phyloP scores from a whole-genome alignment of 306 rosid genomes.

The Pterocarpus santalinus region DNA sequence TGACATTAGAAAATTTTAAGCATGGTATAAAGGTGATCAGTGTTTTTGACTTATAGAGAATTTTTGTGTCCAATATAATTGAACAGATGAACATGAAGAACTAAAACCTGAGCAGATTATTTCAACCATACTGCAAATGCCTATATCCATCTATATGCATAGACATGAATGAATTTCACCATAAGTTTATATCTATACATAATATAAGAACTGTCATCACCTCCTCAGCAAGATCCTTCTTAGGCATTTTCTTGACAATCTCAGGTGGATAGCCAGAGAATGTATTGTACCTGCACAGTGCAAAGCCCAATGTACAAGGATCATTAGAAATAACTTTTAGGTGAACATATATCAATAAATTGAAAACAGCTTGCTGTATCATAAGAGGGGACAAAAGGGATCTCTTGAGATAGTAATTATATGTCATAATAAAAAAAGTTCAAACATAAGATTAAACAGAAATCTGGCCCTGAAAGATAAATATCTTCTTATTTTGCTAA shows the following conservation, averaged over 20 bases:
- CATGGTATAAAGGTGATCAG: slow-evolving; percentile 29
- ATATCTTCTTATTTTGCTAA: slow-evolving; percentile 15
- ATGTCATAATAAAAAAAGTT: slow-evolving; percentile 11
- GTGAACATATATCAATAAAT: slow-evolving; percentile 9
- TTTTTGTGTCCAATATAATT: slow-evolving; percentile 2
- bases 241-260: slow-evolving; percentile 99
- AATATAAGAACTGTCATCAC: slow-evolving; percentile 55
- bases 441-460: slow-evolving; percentile 6
- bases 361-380: slow-evolving; percentile 35
- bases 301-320: slow-evolving; percentile 47
- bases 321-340: slow-evolving; percentile 39
- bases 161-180: background rate
- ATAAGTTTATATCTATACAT: slow-evolving; percentile 7
- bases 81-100: slow-evolving; percentile 19
- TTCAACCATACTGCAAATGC: slow-evolving; percentile 8
- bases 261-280: slow-evolving; percentile 98
- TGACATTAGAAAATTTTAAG: slow-evolving; percentile 49
- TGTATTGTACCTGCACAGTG: slow-evolving; percentile 82
- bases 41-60: background rate
- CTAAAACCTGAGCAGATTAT: slow-evolving; percentile 19
- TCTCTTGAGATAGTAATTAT: background rate
- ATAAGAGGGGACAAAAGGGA: slow-evolving; percentile 1
- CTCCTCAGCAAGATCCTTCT: slow-evolving; percentile 99
- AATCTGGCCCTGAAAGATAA: slow-evolving; percentile 12
- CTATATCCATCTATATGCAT: slow-evolving; percentile 21